phyloP scores from a whole-genome alignment of 1,284 basidiomycete species.

The Ustilago vetiveriae region DNA sequence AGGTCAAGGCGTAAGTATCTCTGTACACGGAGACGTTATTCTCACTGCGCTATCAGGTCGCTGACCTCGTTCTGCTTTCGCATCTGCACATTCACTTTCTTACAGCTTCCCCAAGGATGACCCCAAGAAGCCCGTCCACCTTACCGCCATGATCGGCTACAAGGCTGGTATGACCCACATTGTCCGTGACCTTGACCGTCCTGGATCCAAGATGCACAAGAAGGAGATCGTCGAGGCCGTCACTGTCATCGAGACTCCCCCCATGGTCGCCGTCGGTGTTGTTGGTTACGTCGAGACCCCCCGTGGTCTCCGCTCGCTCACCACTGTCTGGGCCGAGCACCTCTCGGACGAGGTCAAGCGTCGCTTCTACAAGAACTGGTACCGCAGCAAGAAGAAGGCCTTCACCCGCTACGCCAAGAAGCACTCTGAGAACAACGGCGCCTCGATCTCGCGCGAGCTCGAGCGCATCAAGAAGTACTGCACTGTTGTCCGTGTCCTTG shows the following conservation, averaged over 20 bases:
- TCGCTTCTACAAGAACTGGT: constrained; percentile 99
- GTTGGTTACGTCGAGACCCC: constrained; percentile 99
- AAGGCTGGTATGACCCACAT: constrained; percentile 99
- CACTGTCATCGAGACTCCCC: constrained; percentile 94
- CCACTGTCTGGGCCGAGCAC: constrained; percentile 77
- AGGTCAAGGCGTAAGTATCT: constrained; percentile 61
- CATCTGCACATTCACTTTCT: not conserved
- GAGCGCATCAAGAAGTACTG: constrained; percentile 99
- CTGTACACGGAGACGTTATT: no score
- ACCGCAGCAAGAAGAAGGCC: constrained; percentile 99
- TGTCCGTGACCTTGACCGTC: constrained; percentile 98
- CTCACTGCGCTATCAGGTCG: no score
- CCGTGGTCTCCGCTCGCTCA: constrained; percentile 89
- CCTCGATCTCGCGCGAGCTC: constrained; percentile 91
- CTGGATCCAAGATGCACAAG: constrained; percentile 75
- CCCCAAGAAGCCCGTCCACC: constrained; percentile 97
- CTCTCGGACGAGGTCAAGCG: constrained; percentile 88
- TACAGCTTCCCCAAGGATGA: constrained; percentile 79
- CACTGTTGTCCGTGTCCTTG: constrained; percentile 98
- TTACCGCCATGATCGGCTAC: constrained; percentile 98
- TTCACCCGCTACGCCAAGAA: constrained; percentile 99
- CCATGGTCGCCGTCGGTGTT: constrained; percentile 95
- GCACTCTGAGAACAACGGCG: constrained; percentile 93
- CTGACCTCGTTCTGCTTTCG: not conserved
- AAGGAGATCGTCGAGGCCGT: constrained; percentile 98